Evolutionary conservation across 2,329 filamentous ascomycete species (phyloP).

Genomic region (Orbilia ellipsospora): DNA sequence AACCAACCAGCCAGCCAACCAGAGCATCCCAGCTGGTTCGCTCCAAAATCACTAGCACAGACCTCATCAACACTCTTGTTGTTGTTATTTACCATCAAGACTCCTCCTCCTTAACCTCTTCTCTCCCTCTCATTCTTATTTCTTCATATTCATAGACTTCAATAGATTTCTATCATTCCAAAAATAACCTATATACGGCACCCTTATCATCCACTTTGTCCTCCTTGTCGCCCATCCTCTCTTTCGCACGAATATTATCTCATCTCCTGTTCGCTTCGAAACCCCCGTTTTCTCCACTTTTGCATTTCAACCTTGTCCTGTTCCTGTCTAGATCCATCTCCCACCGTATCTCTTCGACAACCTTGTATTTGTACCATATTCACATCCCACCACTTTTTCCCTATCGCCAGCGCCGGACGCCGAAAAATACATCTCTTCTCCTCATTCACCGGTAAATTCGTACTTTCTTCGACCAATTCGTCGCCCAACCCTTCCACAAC

Average conservation of each 20-base stretch:
- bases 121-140: neutral
- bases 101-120: neutral
- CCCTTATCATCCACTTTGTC: neutral
- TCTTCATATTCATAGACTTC: neutral
- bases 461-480: neutral
- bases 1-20: neutral
- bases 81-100: neutral
- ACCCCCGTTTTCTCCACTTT: constrained; percentile 48
- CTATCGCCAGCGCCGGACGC: constrained; percentile 42
- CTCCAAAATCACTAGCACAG: no score
- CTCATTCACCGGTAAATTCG: neutral
- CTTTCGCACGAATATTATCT: neutral
- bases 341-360: constrained; percentile 26
- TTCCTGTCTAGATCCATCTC: constrained; percentile 36
- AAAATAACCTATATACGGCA: neutral
- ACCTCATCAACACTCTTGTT: neutral
- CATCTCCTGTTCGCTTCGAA: constrained; percentile 30
- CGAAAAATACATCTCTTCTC: constrained; percentile 9
- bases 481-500: neutral
- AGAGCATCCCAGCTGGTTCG: no score
- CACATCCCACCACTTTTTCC: neutral
- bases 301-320: constrained; percentile 32
- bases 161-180: neutral
- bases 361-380: neutral
- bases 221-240: neutral